These are phyloP conservation scores for Picocystis salinarum DNA, from an alignment of 139 green algal species.

Conservation along the genomic window DNA sequence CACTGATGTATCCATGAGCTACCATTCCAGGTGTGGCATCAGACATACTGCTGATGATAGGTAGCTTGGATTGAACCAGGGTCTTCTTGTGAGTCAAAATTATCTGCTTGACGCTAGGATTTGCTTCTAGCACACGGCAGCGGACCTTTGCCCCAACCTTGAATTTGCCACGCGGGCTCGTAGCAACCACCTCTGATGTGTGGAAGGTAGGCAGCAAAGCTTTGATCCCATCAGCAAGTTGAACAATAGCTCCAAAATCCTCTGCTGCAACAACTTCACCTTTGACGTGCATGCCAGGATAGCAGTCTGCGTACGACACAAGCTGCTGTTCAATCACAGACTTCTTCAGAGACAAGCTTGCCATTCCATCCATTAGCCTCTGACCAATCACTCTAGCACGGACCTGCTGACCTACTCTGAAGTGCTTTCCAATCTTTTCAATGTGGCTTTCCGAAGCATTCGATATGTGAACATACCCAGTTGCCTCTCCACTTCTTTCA, in stretches of 20 bases:
- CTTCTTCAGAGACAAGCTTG: slow-evolving; percentile 7
- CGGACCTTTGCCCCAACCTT: slow-evolving; percentile 32
- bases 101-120: slow-evolving; percentile 8
- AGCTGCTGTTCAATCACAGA: slow-evolving; percentile 19
- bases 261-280: slow-evolving; percentile 32
- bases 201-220: slow-evolving; percentile 16
- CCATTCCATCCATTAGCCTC: slow-evolving; percentile 1
- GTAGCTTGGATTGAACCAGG: slow-evolving; percentile 54
- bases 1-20: slow-evolving; percentile 64
- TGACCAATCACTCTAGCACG: slow-evolving; percentile 26
- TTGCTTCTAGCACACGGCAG: slow-evolving; percentile 11
- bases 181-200: slow-evolving; percentile 15
- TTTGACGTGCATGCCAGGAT: slow-evolving; percentile 25
- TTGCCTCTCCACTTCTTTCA: no score
- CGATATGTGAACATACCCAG: slow-evolving; percentile 53
- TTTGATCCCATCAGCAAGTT: slow-evolving; percentile 29
- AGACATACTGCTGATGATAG: slow-evolving; percentile 18
- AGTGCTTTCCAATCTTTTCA: slow-evolving; percentile 42
- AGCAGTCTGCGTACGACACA: slow-evolving; percentile 9
- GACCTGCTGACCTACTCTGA: slow-evolving; percentile 31
- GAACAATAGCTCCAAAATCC: slow-evolving; percentile 31
- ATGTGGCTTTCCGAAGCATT: slow-evolving; percentile 43
- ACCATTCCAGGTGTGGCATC: slow-evolving; percentile 37
- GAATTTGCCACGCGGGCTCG: slow-evolving; percentile 12
- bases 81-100: slow-evolving; percentile 59